Conservation (phyloP, 306 rosid species). For the Corylus americana region DNA sequence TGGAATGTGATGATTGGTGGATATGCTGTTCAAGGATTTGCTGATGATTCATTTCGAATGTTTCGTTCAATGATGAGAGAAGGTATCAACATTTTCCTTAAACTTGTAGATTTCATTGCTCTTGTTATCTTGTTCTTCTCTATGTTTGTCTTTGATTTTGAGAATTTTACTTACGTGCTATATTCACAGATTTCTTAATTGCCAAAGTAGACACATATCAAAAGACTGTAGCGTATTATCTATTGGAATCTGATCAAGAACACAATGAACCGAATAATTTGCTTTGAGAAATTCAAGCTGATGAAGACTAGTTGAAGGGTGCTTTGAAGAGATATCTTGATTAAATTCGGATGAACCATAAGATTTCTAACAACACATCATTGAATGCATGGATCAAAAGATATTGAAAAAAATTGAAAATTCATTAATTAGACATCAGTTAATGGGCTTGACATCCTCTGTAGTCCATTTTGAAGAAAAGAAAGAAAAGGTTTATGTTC, state of each 20-base stretch:
- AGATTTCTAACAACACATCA: not conserved
- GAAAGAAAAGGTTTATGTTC: not conserved
- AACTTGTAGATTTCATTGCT: not conserved
- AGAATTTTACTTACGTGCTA: not conserved
- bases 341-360: not conserved
- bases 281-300: not conserved
- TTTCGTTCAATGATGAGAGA: conserved; percentile 30
- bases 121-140: not conserved
- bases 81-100: conserved; percentile 19
- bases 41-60: conserved; percentile 22
- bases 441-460: not conserved
- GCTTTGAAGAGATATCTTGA: not conserved
- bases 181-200: not conserved
- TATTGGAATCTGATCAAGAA: not conserved
- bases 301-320: not conserved
- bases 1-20: conserved; percentile 44
- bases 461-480: not conserved
- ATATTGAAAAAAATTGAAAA: not conserved
- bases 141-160: not conserved
- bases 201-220: not conserved
- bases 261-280: not conserved
- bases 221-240: not conserved
- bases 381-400: not conserved
- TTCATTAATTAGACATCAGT: not conserved
- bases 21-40: conserved; percentile 36